Percentiles rank a stretch among this genome's conserved stretches.
Conservation (phyloP, 1,284 basidiomycete species). For the Paramarasmius palmivorus region DNA sequence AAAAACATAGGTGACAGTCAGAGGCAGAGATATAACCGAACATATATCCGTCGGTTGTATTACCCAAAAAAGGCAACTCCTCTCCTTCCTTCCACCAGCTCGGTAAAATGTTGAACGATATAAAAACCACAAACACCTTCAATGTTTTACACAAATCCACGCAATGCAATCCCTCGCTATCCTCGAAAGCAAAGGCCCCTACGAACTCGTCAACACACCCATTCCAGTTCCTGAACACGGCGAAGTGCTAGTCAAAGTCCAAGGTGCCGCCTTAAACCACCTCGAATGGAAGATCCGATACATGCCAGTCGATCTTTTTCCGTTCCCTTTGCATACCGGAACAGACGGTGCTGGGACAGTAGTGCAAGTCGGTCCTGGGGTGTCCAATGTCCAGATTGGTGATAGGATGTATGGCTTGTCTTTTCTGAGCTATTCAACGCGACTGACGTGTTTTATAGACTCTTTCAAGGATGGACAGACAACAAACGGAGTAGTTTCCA, state of each 20-base stretch:
- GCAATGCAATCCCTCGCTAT: no score
- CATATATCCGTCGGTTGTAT: no score
- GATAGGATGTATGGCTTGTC: constrained; percentile 53
- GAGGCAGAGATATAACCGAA: no score
- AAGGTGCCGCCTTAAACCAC: background rate
- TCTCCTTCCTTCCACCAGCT: no score
- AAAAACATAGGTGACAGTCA: no score
- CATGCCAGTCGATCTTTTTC: background rate
- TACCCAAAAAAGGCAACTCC: no score
- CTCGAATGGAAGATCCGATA: background rate
- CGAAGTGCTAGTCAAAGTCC: background rate
- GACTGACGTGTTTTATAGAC: constrained; percentile 25
- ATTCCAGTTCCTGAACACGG: background rate
- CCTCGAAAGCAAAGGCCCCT: constrained; percentile 6
- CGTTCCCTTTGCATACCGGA: constrained; percentile 29
- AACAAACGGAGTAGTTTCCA: constrained; percentile 45
- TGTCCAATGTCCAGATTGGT: constrained; percentile 49
- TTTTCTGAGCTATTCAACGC: constrained; percentile 8
- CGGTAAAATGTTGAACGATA: no score
- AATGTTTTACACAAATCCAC: no score
- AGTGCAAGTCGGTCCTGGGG: constrained; percentile 50
- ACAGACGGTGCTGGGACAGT: constrained; percentile 60
- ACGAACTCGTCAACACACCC: background rate
- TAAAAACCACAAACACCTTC: no score
- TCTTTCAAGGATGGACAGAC: constrained; percentile 39